A percentile compares a stretch with the other conserved stretches of the same genome.
These are phyloP conservation scores for Juglanconis oblonga DNA, from an alignment of 2,329 filamentous ascomycete species.

Conservation along the genomic window DNA sequence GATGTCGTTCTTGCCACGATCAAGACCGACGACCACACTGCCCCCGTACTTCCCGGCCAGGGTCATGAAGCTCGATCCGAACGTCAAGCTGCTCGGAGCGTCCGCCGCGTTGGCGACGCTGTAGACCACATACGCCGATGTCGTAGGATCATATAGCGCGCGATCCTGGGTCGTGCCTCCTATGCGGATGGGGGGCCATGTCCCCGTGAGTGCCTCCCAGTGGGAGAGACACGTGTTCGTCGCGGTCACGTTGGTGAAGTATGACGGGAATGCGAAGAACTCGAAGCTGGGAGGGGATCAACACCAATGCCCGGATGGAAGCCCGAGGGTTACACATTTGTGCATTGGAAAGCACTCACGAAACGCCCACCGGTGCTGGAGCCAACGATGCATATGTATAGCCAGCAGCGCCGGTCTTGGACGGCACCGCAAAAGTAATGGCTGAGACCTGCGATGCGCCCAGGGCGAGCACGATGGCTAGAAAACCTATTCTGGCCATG, in stretches of 20 bases:
- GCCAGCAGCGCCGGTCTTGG: conserved; percentile 2
- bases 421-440: conserved; percentile 14
- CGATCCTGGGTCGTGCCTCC: conserved; percentile 59
- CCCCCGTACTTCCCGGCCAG: conserved; percentile 48
- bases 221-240: conserved; percentile 51
- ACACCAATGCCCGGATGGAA: not conserved
- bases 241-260: conserved; percentile 49
- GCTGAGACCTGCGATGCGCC: conserved; percentile 7
- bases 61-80: conserved; percentile 49
- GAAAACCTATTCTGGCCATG: not conserved
- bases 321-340: not conserved
- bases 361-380: conserved; percentile 16
- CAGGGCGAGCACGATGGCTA: conserved; percentile 2
- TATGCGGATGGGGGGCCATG: conserved; percentile 52
- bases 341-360: conserved; percentile 6
- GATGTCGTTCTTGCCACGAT: conserved; percentile 50
- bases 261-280: conserved; percentile 55
- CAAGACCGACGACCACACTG: conserved; percentile 50
- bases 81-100: conserved; percentile 48
- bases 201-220: conserved; percentile 45
- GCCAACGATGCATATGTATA: conserved; percentile 13
- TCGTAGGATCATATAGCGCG: conserved; percentile 46
- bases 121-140: conserved; percentile 46
- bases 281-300: conserved; percentile 39
- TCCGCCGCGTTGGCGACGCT: conserved; percentile 43